These are phyloP conservation scores for Hanseniaspora lachancei DNA, from an alignment of 805 yeast genomes.

Conservation along the genomic window DNA sequence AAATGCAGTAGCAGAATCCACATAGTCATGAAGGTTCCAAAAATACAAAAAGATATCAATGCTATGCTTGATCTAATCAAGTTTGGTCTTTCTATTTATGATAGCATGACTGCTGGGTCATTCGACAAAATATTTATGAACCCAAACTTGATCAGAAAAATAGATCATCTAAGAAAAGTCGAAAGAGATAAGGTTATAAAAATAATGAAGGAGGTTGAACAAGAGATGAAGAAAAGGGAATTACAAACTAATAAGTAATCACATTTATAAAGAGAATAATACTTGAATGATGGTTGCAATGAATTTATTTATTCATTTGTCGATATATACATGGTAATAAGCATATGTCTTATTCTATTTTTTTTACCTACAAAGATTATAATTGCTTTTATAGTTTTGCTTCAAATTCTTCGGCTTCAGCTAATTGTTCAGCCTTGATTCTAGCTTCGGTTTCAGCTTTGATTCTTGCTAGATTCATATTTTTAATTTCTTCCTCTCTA, in stretches of 20 bases:
- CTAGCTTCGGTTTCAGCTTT: conserved; percentile 1
- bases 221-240: conserved; percentile 69
- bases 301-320: neutral
- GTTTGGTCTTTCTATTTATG: conserved; percentile 48
- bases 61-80: conserved; percentile 38
- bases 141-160: conserved; percentile 63
- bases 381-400: neutral
- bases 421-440: neutral
- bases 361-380: neutral
- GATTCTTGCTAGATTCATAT: neutral
- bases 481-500: neutral
- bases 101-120: conserved; percentile 38
- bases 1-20: conserved; percentile 38
- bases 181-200: conserved; percentile 62
- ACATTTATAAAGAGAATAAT: conserved; percentile 59
- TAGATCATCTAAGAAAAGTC: conserved; percentile 60
- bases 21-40: conserved; percentile 42
- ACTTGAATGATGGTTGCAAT: conserved; percentile 39
- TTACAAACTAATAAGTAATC: conserved; percentile 59
- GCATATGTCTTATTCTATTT: neutral
- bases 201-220: conserved; percentile 47
- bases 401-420: neutral
- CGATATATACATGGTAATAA: neutral
- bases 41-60: conserved; percentile 36
- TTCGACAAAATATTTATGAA: conserved; percentile 40